These are phyloP conservation scores for Dioszegia hungarica DNA, from an alignment of 768 basidiomycete genomes.

Conservation along the genomic window DNA sequence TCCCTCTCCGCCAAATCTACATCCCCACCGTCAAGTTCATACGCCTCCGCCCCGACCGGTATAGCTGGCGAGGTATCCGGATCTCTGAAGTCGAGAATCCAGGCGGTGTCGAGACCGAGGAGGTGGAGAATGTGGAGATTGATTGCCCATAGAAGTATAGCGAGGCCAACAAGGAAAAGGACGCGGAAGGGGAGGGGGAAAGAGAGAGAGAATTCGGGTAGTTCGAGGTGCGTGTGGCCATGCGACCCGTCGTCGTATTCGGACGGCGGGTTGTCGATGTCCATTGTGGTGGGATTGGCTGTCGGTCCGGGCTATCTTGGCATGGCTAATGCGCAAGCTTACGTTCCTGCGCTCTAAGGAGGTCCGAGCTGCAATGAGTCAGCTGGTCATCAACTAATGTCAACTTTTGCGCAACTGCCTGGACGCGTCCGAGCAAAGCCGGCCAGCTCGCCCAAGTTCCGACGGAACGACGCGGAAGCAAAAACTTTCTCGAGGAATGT, in stretches of 20 bases:
- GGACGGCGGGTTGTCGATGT: constrained; percentile 46
- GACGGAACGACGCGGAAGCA: no score
- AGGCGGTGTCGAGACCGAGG: constrained; percentile 67
- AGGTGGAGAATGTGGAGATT: constrained; percentile 80
- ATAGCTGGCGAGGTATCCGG: background rate
- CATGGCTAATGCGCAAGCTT: background rate
- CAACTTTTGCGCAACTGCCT: no score
- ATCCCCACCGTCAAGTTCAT: background rate
- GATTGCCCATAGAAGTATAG: constrained; percentile 83
- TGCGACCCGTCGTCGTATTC: constrained; percentile 6
- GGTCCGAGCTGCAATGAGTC: no score
- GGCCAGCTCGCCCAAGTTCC: no score
- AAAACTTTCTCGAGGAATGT: no score
- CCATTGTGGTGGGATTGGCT: constrained; percentile 25
- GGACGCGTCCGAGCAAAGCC: no score
- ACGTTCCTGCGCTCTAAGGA: no score
- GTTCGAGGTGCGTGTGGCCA: constrained; percentile 37
- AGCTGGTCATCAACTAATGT: no score
- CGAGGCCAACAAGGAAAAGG: constrained; percentile 69
- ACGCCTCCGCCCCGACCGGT: background rate
- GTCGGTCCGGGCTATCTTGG: background rate
- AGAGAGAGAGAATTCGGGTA: constrained; percentile 45
- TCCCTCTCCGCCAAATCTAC: constrained; percentile 13
- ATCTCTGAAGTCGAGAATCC: constrained; percentile 59
- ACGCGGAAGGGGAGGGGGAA: constrained; percentile 92